phyloP scores from a whole-genome alignment of 1,139 yeast species.

The Zygotorulaspora mrakii region DNA sequence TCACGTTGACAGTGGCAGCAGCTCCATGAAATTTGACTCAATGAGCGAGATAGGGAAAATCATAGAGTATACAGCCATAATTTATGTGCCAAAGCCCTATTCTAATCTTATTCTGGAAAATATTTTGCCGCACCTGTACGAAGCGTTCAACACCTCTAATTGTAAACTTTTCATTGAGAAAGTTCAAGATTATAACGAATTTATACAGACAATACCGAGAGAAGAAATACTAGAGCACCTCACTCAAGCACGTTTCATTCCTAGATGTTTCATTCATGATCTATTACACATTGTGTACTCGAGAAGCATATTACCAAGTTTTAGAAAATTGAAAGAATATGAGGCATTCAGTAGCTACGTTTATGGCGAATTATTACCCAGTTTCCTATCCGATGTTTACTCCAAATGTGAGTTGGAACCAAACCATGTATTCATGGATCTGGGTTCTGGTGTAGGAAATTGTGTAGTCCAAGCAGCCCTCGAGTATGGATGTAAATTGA shows the following conservation, averaged over 20 bases:
- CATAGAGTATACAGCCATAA: conserved; percentile 48
- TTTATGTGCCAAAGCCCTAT: conserved; percentile 46
- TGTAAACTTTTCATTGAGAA: conserved; percentile 35
- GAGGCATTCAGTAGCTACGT: conserved; percentile 88
- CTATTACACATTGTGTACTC: conserved; percentile 68
- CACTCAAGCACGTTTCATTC: conserved; percentile 42
- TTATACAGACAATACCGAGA: conserved; percentile 38
- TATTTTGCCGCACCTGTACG: conserved; percentile 45
- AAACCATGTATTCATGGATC: conserved; percentile 63
- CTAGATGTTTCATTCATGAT: conserved; percentile 62
- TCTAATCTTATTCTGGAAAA: conserved; percentile 42
- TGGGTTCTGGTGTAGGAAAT: conserved; percentile 94
- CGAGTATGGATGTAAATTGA: conserved; percentile 68
- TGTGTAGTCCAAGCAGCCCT: conserved; percentile 86
- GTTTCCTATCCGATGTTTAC: conserved; percentile 66
- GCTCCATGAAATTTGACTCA: conserved; percentile 49
- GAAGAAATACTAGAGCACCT: conserved; percentile 40
- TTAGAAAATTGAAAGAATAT: conserved; percentile 60
- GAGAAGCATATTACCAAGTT: conserved; percentile 73
- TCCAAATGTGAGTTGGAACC: conserved; percentile 57
- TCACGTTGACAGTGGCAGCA: conserved; percentile 25
- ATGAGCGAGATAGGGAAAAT: conserved; percentile 62
- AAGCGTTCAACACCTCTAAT: conserved; percentile 42
- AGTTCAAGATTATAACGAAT: conserved; percentile 43
- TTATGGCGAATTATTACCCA: conserved; percentile 85